Conservation (phyloP, 495 filamentous ascomycete species). For the Aspergillus cavernicola region DNA sequence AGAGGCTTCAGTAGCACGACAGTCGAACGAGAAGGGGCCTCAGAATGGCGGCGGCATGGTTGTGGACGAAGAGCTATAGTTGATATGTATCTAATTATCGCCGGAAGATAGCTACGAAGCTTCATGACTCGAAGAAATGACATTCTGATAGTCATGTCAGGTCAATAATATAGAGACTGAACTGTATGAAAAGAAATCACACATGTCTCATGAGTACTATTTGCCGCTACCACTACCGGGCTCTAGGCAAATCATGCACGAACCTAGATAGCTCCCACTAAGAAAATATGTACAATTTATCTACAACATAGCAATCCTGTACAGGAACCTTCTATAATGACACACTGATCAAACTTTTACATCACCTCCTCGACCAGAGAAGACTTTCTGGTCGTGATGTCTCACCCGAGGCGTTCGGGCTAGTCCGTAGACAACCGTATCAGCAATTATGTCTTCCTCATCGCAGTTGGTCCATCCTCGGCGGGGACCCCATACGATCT, state of each 20-base stretch:
- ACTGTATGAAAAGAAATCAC: neutral
- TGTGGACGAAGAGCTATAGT: conserved; percentile 56
- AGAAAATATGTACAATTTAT: too few relatives aligned
- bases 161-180: neutral
- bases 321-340: too few relatives aligned
- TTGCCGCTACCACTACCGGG: too few relatives aligned
- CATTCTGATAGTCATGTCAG: neutral
- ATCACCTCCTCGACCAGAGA: too few relatives aligned
- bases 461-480: conserved; percentile 56
- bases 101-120: neutral
- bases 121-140: neutral
- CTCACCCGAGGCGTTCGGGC: neutral
- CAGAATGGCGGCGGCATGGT: conserved; percentile 56
- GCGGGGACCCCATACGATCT: conserved; percentile 66
- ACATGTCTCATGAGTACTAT: too few relatives aligned
- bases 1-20: conserved; percentile 71
- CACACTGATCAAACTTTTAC: too few relatives aligned
- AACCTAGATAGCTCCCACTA: too few relatives aligned
- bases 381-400: too few relatives aligned
- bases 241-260: neutral
- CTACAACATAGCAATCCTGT: too few relatives aligned
- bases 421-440: conserved; percentile 14
- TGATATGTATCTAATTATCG: conserved; percentile 5
- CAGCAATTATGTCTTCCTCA: conserved; percentile 20
- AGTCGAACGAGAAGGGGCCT: conserved; percentile 46